Evolutionary conservation across 176 grass and related monocot species (phyloP), one percentile per base, ranked within the genome.

Genomic region (Thalia dealbata): DNA sequence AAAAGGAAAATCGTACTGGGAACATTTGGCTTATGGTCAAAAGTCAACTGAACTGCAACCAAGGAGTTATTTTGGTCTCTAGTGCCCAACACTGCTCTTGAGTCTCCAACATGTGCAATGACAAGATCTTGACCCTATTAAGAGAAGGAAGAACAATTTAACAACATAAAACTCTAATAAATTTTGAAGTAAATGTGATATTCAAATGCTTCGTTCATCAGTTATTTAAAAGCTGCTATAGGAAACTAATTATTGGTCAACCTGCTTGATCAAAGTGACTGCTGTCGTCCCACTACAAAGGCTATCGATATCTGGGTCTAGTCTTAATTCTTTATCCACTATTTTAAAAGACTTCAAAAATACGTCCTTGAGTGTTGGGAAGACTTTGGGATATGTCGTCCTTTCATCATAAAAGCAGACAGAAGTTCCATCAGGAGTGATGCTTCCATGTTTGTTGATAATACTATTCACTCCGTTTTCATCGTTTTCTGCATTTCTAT

Each of bases 221-320:
- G 6, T 26, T 41, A 22, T 43, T 42, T 16, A 19, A 29, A 71
- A 71, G 0, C 44, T 14, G 51, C 14, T 8, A 51, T 71, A 45
- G 25, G 46, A 71, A 67, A 24, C 18, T 42, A 42, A 61, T 41
- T n/a, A 29, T 29, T 13, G 6, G 1, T 10, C 50, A 52, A 96
- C 93, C 84, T 96, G 89, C 80, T 96, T 96, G 63, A 96, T 71
- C 79, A 96, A 64, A 75, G 87, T 92, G 66, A 96, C 89, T 28
- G 93, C 84, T 3, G 93, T 96, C 70, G 82, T 90, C 51, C 93
- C 93, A 84, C 89, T 96, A 72, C 85, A 96, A 75, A 90, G 81
- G 73, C 84, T 82, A 88, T 96, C 87, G 27, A 92, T 86, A 26
- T 78, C 87, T 27, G 26, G 80, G 26, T 92, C 82, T 71, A 90